Percentiles rank a stretch among this genome's conserved stretches.
phyloP scores from a whole-genome alignment of 2,329 filamentous ascomycete genomes.

The Tolypocladium tundrense region DNA sequence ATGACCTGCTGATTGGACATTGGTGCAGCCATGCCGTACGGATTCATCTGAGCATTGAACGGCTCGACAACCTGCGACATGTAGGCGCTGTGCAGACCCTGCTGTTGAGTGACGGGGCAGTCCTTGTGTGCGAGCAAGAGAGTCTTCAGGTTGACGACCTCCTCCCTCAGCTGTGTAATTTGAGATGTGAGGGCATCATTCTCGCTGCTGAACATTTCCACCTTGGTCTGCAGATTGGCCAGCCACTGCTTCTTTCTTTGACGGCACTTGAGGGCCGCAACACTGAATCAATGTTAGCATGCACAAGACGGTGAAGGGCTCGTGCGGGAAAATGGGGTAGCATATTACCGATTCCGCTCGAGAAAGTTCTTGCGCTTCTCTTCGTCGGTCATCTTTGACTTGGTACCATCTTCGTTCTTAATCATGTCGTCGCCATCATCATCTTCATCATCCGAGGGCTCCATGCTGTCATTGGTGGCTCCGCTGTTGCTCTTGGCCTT shows the following conservation, averaged over 20 bases:
- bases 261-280: constrained; percentile 91
- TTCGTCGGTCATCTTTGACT: constrained; percentile 88
- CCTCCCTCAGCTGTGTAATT: constrained; percentile 76
- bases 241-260: constrained; percentile 99
- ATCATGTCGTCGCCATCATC: constrained; percentile 39
- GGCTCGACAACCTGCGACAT: constrained; percentile 47
- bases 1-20: constrained; percentile 44
- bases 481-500: constrained; percentile 47
- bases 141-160: constrained; percentile 91
- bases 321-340: constrained; percentile 5
- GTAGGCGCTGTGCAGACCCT: constrained; percentile 49
- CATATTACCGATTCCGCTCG: constrained; percentile 77
- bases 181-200: constrained; percentile 81
- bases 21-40: constrained; percentile 45
- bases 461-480: constrained; percentile 16
- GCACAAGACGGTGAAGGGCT: background rate
- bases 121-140: constrained; percentile 90
- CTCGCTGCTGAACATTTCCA: constrained; percentile 84
- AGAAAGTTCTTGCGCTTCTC: constrained; percentile 98
- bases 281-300: constrained; percentile 39
- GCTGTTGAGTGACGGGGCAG: constrained; percentile 82
- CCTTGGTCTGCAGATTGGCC: constrained; percentile 85
- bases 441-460: constrained; percentile 40
- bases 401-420: constrained; percentile 48
- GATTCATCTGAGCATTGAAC: constrained; percentile 46